Evolutionary conservation across 1,139 yeast genomes (phyloP).

Genomic region (Diutina siamensis): DNA sequence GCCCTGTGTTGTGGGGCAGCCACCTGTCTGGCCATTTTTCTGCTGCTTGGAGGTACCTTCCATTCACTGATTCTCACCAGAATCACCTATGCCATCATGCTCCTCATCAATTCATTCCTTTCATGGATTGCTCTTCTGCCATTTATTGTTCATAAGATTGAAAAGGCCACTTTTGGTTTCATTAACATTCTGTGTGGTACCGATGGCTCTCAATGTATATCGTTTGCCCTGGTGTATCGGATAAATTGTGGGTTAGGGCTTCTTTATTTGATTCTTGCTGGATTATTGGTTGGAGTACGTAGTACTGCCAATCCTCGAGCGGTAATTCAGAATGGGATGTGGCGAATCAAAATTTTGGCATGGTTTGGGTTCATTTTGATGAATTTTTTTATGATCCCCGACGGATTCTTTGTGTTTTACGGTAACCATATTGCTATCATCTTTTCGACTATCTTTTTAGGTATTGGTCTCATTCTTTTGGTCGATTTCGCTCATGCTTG

Average conservation of each 20-base stretch:
- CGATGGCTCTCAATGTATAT: constrained; percentile 77
- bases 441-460: constrained; percentile 73
- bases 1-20: constrained; percentile 5
- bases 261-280: constrained; percentile 64
- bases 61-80: constrained; percentile 59
- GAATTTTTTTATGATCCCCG: constrained; percentile 70
- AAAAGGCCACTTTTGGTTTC: constrained; percentile 58
- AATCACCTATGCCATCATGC: constrained; percentile 70
- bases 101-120: constrained; percentile 64
- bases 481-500: constrained; percentile 98
- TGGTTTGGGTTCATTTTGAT: constrained; percentile 49
- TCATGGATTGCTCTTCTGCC: constrained; percentile 91
- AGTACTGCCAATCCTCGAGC: constrained; percentile 76
- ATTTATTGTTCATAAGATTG: constrained; percentile 66
- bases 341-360: constrained; percentile 64
- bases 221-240: constrained; percentile 88
- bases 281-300: constrained; percentile 57
- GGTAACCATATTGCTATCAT: constrained; percentile 84
- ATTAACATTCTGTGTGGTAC: constrained; percentile 53
- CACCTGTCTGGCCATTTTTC: constrained; percentile 3
- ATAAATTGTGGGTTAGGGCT: constrained; percentile 81
- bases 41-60: constrained; percentile 47
- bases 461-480: constrained; percentile 78
- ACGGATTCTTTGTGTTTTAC: constrained; percentile 75
- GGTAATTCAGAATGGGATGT: constrained; percentile 77